phyloP scores from a whole-genome alignment of 352 stramenopile genomes.

The Detonula confervacea region DNA sequence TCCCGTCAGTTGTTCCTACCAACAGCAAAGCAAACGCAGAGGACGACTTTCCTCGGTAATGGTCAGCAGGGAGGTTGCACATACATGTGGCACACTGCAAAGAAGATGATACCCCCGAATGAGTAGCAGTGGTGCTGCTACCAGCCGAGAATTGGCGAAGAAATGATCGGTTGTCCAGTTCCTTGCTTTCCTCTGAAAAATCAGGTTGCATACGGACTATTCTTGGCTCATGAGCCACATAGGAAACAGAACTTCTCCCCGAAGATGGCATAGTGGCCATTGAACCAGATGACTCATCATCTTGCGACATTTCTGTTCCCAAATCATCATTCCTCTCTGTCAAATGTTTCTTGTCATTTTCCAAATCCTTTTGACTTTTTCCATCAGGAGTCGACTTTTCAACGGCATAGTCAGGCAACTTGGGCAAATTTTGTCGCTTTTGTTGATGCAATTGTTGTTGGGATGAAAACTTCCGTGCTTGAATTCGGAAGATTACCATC shows the following conservation, averaged over 20 bases:
- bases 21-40: constrained; percentile 35
- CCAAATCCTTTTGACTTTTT: constrained; percentile 21
- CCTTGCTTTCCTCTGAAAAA: constrained; percentile 2
- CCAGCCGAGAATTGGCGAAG: constrained; percentile 20
- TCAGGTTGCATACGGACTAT: constrained; percentile 33
- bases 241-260: constrained; percentile 20
- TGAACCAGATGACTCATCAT: neutral
- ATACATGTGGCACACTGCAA: constrained; percentile 47
- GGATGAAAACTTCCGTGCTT: constrained; percentile 31
- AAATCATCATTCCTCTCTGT: constrained; percentile 11
- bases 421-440: constrained; percentile 27
- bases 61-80: constrained; percentile 39
- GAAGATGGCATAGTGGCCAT: neutral
- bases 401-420: constrained; percentile 45
- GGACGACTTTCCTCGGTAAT: constrained; percentile 29
- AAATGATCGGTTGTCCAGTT: constrained; percentile 23
- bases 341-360: constrained; percentile 2
- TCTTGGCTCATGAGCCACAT: constrained; percentile 45
- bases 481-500: constrained; percentile 52
- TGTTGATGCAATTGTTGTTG: constrained; percentile 31
- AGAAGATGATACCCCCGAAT: constrained; percentile 10
- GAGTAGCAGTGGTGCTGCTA: neutral
- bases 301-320: neutral
- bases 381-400: constrained; percentile 11
- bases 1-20: constrained; percentile 40